These are phyloP conservation scores for Aspergillus campestris DNA, from an alignment of 495 filamentous ascomycete genomes.

Conservation along the genomic window DNA sequence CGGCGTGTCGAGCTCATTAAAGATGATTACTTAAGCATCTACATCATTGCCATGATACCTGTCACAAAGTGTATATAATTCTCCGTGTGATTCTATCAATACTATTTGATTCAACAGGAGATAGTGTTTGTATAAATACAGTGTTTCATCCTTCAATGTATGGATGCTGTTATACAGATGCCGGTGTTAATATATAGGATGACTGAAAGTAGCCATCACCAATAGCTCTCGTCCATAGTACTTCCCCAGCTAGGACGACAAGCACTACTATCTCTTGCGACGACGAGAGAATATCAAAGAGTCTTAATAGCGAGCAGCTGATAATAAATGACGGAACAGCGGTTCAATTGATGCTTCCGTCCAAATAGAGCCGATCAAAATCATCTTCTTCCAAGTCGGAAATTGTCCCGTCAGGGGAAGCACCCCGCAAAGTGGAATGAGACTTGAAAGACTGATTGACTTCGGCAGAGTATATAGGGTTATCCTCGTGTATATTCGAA, in stretches of 20 bases:
- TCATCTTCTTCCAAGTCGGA: constrained; percentile 24
- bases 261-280: too few species aligned
- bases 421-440: constrained; percentile 7
- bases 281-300: not conserved
- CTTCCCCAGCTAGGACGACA: too few species aligned
- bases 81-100: too few species aligned
- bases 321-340: not conserved
- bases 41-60: too few species aligned
- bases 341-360: constrained; percentile 16
- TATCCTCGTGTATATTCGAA: constrained; percentile 11
- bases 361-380: constrained; percentile 26
- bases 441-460: constrained; percentile 1
- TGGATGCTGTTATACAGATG: not conserved
- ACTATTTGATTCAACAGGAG: too few species aligned
- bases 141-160: not conserved
- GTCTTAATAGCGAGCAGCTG: not conserved
- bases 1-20: too few species aligned
- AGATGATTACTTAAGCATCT: too few species aligned
- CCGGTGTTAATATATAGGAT: too few species aligned
- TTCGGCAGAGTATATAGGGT: constrained; percentile 9
- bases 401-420: constrained; percentile 27
- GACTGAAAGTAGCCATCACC: too few species aligned
- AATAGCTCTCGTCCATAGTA: not conserved
- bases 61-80: too few species aligned
- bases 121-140: too few species aligned